A percentile compares a stretch with the other conserved stretches of the same genome.
Evolutionary conservation across 2,329 filamentous ascomycete species (phyloP).

Genomic region (Cytospora piceicola): DNA sequence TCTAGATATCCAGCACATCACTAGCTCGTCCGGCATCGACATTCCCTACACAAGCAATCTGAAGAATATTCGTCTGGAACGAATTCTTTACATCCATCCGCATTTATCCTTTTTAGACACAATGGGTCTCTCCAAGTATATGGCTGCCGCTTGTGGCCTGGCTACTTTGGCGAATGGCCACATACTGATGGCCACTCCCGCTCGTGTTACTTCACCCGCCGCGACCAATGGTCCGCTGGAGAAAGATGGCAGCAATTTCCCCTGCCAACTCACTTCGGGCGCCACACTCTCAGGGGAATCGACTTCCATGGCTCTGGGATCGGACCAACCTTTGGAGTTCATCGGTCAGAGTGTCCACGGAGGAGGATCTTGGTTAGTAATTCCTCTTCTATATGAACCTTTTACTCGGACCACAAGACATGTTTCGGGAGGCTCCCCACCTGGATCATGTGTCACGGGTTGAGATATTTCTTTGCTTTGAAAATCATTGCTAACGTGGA

Average conservation of each 20-base stretch:
- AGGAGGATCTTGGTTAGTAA: constrained; percentile 74
- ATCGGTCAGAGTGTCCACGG: constrained; percentile 78
- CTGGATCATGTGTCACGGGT: no score
- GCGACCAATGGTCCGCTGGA: constrained; percentile 67
- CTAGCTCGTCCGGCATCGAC: constrained; percentile 31
- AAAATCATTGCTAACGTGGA: background rate
- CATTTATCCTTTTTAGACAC: constrained; percentile 43
- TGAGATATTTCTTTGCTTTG: background rate
- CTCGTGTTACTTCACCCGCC: constrained; percentile 56
- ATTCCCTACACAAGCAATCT: constrained; percentile 35
- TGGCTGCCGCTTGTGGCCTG: constrained; percentile 58
- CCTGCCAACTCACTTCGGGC: constrained; percentile 71
- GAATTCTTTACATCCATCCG: constrained; percentile 35
- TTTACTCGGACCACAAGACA: background rate
- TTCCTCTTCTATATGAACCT: background rate
- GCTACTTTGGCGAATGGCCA: constrained; percentile 69
- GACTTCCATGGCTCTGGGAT: constrained; percentile 69
- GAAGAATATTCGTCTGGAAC: constrained; percentile 46
- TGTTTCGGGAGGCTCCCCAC: background rate
- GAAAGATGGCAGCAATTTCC: constrained; percentile 68
- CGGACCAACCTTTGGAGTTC: constrained; percentile 65
- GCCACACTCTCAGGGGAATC: constrained; percentile 48
- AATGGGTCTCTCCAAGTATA: constrained; percentile 54
- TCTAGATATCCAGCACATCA: constrained; percentile 31
- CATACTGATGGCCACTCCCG: constrained; percentile 72